Evolutionary conservation across 2,329 filamentous ascomycete genomes (phyloP), one percentile per base, ranked within the genome.

Genomic region (Thermomyces lanuginosus): DNA sequence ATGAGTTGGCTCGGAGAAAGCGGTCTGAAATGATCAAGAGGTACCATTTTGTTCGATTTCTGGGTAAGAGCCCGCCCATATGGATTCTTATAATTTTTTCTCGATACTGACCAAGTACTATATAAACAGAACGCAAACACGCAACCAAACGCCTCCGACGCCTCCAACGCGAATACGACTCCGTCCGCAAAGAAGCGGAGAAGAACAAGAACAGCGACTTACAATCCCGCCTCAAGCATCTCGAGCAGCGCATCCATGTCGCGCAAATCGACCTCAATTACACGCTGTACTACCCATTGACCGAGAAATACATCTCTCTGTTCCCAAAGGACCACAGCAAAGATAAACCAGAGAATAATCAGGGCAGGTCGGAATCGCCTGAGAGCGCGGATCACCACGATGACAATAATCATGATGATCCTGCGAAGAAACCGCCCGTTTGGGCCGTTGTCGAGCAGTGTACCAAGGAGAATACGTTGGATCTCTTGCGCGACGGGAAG

Each of bases 21-120:
- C 56, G 59, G 37, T 58, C 56, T 24, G 61, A 64, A 33, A 63
- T 72, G 53, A 71, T 74, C 32, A 57, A 58, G 32, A 64, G 62
- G 42, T 76, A 72, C 43, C 70, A 75, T 43, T 72, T 72, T 50
- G 62, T 74, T n/a, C 52, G 70, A n/a, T 76, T 75, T 42, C 61
- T 75, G 34, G 70, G 54, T 57, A 43, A 20, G 43, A 35, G 9
- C 10, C 5, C 22, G 6, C 10, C 14, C 8, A 22, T 19, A 21
- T 11, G 8, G 13, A 8, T 27, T 27, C 15, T 16, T 27, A 22
- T 11, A 5, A 16, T 10, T 27, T 22, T 28, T 28, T 13, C 6
- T 17, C 6, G 11, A 32, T 41, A 33, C 40, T 21, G 8, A 16
- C 11, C 6, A 6, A 14, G 4, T 27, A 14, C 23, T 20, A 8